A percentile compares a stretch with the other conserved stretches of the same genome.
Evolutionary conservation across 805 yeast species (phyloP).

Genomic region (Saccharomycopsis vini): DNA sequence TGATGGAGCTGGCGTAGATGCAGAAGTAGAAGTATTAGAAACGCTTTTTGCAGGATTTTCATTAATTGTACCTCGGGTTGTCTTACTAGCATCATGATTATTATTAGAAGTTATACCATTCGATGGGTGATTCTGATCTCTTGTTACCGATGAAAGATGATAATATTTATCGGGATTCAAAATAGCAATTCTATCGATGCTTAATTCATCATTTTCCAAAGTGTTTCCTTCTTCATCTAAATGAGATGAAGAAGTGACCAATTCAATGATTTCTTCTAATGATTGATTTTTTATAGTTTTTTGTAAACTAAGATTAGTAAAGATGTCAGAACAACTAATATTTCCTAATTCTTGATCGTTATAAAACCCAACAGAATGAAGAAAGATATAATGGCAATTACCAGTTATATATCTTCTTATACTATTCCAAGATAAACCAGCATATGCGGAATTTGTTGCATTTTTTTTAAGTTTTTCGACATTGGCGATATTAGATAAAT

Average conservation of each 20-base stretch:
- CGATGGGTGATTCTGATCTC: not conserved
- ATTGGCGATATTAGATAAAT: constrained; percentile 10
- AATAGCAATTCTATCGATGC: constrained; percentile 13
- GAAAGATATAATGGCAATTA: constrained; percentile 16
- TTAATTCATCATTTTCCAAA: constrained; percentile 13
- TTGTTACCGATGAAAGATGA: not conserved
- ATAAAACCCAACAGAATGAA: constrained; percentile 15
- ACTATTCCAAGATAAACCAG: constrained; percentile 17
- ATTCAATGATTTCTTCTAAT: not conserved
- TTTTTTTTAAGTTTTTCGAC: constrained; percentile 14
- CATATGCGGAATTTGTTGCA: constrained; percentile 5
- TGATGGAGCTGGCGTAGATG: not conserved
- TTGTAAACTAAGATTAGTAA: constrained; percentile 1
- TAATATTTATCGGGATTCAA: not conserved
- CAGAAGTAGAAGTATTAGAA: not conserved
- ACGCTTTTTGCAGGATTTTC: no score
- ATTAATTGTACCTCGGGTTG: no score
- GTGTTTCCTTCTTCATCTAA: constrained; percentile 10
- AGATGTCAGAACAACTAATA: constrained; percentile 4
- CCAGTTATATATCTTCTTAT: constrained; percentile 16
- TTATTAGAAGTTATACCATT: no score
- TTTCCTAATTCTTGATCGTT: constrained; percentile 5
- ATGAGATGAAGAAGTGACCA: constrained; percentile 1
- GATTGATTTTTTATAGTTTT: constrained; percentile 4
- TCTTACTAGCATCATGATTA: no score